phyloP scores from a whole-genome alignment of 2,329 filamentous ascomycete species.

The Alternaria sp. region DNA sequence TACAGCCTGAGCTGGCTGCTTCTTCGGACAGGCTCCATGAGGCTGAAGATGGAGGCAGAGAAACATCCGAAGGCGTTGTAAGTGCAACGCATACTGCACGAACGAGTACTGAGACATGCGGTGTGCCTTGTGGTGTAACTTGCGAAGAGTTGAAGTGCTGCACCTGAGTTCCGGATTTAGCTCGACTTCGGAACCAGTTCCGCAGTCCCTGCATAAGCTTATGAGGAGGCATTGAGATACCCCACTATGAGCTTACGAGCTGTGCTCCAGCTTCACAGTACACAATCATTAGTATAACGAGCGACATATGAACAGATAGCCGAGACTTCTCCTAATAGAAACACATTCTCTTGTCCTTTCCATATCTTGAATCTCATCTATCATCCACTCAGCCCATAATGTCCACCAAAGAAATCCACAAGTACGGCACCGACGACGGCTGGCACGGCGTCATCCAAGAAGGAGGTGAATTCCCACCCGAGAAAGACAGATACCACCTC shows the following conservation, averaged over 20 bases:
- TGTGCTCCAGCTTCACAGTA: background rate
- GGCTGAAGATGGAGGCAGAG: background rate
- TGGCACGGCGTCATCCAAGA: slow-evolving; percentile 61
- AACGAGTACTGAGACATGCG: slow-evolving; percentile 52
- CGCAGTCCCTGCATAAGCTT: slow-evolving; percentile 6
- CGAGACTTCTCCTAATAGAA: background rate
- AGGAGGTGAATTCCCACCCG: slow-evolving; percentile 57
- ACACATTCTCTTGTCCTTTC: background rate
- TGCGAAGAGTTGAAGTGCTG: slow-evolving; percentile 61
- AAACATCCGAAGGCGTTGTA: slow-evolving; percentile 5
- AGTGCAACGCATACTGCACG: slow-evolving; percentile 27
- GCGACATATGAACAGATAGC: background rate
- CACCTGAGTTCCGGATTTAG: slow-evolving; percentile 6
- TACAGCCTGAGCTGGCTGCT: slow-evolving; percentile 67
- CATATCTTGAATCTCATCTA: background rate
- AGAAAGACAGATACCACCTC: slow-evolving; percentile 61
- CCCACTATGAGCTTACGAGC: background rate
- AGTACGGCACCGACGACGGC: slow-evolving; percentile 51
- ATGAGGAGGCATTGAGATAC: slow-evolving; percentile 11
- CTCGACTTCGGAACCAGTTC: background rate
- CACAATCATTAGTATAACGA: background rate
- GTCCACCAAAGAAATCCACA: slow-evolving; percentile 37
- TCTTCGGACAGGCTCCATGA: background rate
- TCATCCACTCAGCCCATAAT: background rate
- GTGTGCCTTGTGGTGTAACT: slow-evolving; percentile 58